Conservation (phyloP, 257 asterid genomes). For the Lithospermum erythrorhizon region DNA sequence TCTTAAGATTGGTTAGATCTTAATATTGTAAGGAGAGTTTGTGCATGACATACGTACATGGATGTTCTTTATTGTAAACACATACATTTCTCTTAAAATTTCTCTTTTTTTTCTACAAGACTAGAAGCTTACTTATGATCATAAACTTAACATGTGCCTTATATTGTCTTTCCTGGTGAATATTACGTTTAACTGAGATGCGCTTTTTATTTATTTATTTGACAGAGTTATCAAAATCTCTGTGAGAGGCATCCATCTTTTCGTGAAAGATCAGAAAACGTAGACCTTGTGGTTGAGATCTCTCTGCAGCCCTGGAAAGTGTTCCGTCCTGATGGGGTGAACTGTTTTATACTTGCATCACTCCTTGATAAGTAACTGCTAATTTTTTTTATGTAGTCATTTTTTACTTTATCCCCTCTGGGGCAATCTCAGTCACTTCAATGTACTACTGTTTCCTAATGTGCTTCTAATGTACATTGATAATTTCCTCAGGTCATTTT, state of each 20-base stretch:
- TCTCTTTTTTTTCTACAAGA: no score
- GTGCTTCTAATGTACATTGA: slow-evolving; percentile 1
- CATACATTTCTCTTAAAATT: no score
- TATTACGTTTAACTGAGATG: slow-evolving; percentile 13
- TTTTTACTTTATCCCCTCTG: no score
- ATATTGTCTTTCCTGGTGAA: slow-evolving; percentile 1
- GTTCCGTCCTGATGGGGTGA: slow-evolving; percentile 92
- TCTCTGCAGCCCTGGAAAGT: slow-evolving; percentile 98
- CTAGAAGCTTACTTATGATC: not conserved
- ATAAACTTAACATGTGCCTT: not conserved
- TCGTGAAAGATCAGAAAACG: slow-evolving; percentile 97
- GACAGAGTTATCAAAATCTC: slow-evolving; percentile 80
- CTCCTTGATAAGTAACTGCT: not conserved
- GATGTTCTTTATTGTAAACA: no score
- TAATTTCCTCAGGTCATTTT: slow-evolving; percentile 66
- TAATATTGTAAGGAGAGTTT: no score
- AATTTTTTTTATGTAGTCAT: no score
- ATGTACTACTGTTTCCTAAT: no score
- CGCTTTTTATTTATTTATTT: slow-evolving; percentile 19
- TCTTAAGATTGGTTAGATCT: no score
- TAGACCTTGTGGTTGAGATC: slow-evolving; percentile 96
- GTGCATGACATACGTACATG: no score
- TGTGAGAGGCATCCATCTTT: slow-evolving; percentile 95
- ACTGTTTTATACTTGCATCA: slow-evolving; percentile 9
- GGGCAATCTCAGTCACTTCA: no score